These are phyloP conservation scores for Magnolia officinalis DNA, from an alignment of 164 flowering plant species.

Conservation along the genomic window DNA sequence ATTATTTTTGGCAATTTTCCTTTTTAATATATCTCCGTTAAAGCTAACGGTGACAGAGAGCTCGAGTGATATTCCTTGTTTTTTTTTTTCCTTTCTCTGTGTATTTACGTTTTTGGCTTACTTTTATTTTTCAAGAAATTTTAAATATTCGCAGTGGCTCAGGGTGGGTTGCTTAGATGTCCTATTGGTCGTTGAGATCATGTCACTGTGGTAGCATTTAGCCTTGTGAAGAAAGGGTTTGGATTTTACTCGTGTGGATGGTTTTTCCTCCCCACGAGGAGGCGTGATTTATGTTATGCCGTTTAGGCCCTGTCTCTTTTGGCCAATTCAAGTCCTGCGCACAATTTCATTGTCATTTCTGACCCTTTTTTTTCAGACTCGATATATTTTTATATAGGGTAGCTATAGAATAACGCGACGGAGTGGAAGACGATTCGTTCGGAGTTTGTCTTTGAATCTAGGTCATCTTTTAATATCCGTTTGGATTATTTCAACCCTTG, in stretches of 20 bases:
- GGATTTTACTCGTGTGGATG: background rate
- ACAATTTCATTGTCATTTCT: no score
- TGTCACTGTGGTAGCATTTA: no score
- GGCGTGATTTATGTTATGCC: background rate
- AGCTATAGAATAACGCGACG: no score
- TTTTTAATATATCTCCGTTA: background rate
- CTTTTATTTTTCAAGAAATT: no score
- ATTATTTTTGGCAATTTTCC: background rate
- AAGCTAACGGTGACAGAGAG: constrained; percentile 8
- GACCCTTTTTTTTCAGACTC: no score
- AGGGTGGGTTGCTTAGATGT: background rate
- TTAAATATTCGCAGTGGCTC: no score
- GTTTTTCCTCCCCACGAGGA: background rate
- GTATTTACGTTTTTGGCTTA: background rate
- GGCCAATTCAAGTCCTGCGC: background rate
- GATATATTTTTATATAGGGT: no score
- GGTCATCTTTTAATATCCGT: no score
- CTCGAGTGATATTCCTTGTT: background rate
- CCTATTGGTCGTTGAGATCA: background rate
- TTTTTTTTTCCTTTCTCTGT: background rate
- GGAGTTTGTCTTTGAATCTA: no score
- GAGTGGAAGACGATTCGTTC: no score
- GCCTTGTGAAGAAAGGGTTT: background rate
- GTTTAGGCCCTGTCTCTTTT: background rate
- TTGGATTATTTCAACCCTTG: no score